These are phyloP conservation scores for Rhizomucor miehei DNA, from an alignment of 371 early-diverging fungal genomes.

Conservation along the genomic window DNA sequence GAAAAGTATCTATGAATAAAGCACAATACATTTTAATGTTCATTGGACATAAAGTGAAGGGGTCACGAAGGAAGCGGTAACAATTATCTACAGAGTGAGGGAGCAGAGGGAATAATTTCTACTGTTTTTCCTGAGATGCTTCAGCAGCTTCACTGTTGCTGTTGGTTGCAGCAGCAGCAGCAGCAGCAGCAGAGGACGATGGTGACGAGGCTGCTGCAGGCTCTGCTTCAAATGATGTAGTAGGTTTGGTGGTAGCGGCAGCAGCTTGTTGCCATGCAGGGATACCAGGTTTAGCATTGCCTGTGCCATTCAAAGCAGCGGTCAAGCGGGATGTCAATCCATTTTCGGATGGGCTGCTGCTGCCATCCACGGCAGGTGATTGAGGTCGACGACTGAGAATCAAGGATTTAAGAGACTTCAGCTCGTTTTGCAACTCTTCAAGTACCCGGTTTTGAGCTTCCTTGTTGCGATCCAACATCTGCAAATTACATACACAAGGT, in stretches of 20 bases:
- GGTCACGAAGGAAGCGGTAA: too few relatives aligned
- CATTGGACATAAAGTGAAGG: too few relatives aligned
- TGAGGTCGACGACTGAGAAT: slow-evolving; percentile 71
- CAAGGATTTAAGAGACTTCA: slow-evolving; percentile 88
- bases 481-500: neutral
- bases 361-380: slow-evolving; percentile 21
- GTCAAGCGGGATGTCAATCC: slow-evolving; percentile 39
- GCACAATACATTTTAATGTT: too few relatives aligned
- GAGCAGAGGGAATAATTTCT: too few relatives aligned
- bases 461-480: slow-evolving; percentile 76
- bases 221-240: neutral
- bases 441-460: slow-evolving; percentile 68
- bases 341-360: slow-evolving; percentile 16
- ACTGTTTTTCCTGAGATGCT: too few relatives aligned
- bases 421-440: slow-evolving; percentile 87
- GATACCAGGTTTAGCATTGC: slow-evolving; percentile 36
- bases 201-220: slow-evolving; percentile 1
- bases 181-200: slow-evolving; percentile 1
- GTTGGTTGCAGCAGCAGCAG: neutral
- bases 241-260: slow-evolving; percentile 12
- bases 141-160: too few relatives aligned
- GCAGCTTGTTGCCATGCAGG: slow-evolving; percentile 82
- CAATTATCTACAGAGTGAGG: too few relatives aligned
- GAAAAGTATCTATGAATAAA: too few relatives aligned
- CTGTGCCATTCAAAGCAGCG: slow-evolving; percentile 27